phyloP scores from a whole-genome alignment of 306 rosid species.

The Quercus aquifolioides region DNA sequence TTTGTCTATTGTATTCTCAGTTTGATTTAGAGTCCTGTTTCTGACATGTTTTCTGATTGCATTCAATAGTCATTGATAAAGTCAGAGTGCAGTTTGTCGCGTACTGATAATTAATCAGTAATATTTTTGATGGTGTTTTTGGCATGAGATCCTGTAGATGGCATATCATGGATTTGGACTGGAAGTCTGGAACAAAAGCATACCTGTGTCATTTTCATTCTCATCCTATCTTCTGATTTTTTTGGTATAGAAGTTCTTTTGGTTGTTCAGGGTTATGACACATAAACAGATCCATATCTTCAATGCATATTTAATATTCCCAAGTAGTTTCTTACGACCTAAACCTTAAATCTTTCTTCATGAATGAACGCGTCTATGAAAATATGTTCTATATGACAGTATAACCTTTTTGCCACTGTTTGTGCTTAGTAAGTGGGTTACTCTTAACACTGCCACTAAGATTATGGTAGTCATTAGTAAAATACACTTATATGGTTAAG shows the following conservation, averaged over 20 bases:
- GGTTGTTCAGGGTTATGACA: not conserved
- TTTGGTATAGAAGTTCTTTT: not conserved
- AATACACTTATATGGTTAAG: constrained; percentile 11
- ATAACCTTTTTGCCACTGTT: not conserved
- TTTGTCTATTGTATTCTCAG: not conserved
- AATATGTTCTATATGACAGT: not conserved
- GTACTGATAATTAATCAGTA: not conserved
- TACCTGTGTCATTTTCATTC: not conserved
- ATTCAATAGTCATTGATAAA: not conserved
- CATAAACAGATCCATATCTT: not conserved
- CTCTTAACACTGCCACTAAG: not conserved
- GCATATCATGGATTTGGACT: not conserved
- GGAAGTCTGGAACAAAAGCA: not conserved
- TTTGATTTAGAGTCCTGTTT: not conserved
- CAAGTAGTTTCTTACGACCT: not conserved
- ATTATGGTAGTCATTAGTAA: constrained; percentile 12
- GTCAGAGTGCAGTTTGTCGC: not conserved
- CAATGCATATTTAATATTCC: not conserved
- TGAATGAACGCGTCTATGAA: not conserved
- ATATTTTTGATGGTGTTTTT: not conserved
- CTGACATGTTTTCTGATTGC: not conserved
- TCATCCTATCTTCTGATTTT: not conserved
- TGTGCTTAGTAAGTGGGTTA: not conserved
- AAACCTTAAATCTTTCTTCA: not conserved
- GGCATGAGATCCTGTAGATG: not conserved